Evolutionary conservation across 2,329 filamentous ascomycete species (phyloP).

Genomic region (Aspergillus sp.): DNA sequence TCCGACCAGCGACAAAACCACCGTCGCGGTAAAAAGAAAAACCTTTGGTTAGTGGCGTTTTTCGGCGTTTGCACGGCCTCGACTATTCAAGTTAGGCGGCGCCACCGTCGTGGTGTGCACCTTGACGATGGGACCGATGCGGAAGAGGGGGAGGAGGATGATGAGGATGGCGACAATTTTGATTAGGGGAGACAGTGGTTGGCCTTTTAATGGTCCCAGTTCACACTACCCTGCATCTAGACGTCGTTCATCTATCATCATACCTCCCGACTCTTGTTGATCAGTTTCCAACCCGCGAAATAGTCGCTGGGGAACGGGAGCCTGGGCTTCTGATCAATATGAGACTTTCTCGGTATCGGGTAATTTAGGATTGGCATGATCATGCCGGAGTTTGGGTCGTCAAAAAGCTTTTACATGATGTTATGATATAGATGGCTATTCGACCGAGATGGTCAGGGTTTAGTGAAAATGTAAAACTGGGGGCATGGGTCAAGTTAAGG

Average conservation of each 20-base stretch:
- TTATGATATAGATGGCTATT: constrained; percentile 3
- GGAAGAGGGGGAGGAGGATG: constrained; percentile 55
- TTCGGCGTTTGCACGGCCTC: constrained; percentile 41
- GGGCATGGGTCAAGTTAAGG: neutral
- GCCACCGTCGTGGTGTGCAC: constrained; percentile 19
- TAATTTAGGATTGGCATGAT: neutral
- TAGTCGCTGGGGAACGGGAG: neutral
- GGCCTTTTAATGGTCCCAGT: constrained; percentile 3
- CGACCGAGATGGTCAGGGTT: too few species aligned
- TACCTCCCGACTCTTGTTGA: neutral
- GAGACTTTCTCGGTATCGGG: neutral
- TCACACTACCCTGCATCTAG: constrained; percentile 4
- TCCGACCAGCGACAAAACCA: constrained; percentile 28
- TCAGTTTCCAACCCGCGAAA: neutral
- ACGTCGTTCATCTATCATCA: neutral
- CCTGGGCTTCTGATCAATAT: neutral
- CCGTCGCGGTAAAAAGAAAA: constrained; percentile 26
- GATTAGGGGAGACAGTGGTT: constrained; percentile 8
- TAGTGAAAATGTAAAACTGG: neutral
- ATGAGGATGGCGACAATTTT: constrained; percentile 40
- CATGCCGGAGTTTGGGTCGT: neutral
- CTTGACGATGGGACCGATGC: constrained; percentile 53
- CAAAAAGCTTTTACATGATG: constrained; percentile 1
- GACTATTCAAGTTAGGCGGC: constrained; percentile 24
- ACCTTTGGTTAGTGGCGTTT: constrained; percentile 33